Conservation (phyloP, 2,329 filamentous ascomycete species). For the Penicillium sp. region DNA sequence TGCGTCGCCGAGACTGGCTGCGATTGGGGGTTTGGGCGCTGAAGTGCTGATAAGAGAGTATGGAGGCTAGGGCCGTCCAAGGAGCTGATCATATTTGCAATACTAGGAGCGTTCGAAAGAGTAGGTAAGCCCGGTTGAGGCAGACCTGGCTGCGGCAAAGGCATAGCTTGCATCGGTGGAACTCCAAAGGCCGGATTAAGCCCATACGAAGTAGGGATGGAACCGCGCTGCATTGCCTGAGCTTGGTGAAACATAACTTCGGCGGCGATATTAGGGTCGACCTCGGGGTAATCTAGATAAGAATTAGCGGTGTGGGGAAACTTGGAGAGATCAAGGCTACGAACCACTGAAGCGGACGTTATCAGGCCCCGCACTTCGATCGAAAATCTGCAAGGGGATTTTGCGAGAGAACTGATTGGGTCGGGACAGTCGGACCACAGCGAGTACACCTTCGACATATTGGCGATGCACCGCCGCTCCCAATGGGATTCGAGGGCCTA, state of each 20-base stretch:
- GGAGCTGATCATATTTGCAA: slow-evolving; percentile 64
- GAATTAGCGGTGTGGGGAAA: not conserved
- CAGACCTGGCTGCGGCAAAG: slow-evolving; percentile 32
- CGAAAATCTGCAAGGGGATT: slow-evolving; percentile 81
- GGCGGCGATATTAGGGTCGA: slow-evolving; percentile 74
- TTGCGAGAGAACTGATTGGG: slow-evolving; percentile 67
- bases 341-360: slow-evolving; percentile 74
- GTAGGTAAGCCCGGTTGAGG: slow-evolving; percentile 34
- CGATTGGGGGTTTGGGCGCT: slow-evolving; percentile 33
- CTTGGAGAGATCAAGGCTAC: slow-evolving; percentile 15
- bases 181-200: slow-evolving; percentile 38
- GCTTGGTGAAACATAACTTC: slow-evolving; percentile 70
- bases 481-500: slow-evolving; percentile 73
- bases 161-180: slow-evolving; percentile 34
- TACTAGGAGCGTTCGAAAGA: slow-evolving; percentile 47
- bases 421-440: slow-evolving; percentile 73
- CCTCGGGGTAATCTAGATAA: slow-evolving; percentile 69
- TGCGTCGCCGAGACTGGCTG: slow-evolving; percentile 37
- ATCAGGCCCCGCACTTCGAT: slow-evolving; percentile 69
- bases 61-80: slow-evolving; percentile 70
- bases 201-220: slow-evolving; percentile 35
- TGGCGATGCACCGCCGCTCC: slow-evolving; percentile 79
- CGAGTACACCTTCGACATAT: slow-evolving; percentile 83
- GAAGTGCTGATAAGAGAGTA: slow-evolving; percentile 63
- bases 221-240: slow-evolving; percentile 36